Percentiles rank a stretch among this genome's conserved stretches.
Evolutionary conservation across 176 grass and related monocot species (phyloP).

Genomic region (Paspalum vaginatum): DNA sequence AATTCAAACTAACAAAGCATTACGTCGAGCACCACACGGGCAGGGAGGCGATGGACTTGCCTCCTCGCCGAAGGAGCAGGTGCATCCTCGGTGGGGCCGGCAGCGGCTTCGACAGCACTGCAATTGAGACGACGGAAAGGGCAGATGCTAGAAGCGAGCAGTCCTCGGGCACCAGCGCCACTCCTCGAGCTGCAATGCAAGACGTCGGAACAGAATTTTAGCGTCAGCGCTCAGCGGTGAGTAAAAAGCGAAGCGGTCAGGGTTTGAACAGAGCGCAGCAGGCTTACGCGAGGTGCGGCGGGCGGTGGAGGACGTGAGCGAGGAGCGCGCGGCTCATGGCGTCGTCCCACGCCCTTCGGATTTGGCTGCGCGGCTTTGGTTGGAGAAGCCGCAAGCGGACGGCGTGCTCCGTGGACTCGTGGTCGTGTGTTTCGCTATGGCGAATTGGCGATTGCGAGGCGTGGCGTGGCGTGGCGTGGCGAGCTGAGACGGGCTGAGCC

Average conservation of each 20-base stretch:
- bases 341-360: conserved; percentile 32
- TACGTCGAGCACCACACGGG: conserved; percentile 39
- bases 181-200: conserved; percentile 39
- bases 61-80: conserved; percentile 42
- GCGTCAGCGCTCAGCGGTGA: background rate
- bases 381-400: conserved; percentile 41
- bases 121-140: conserved; percentile 43
- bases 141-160: conserved; percentile 26
- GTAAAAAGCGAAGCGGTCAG: background rate
- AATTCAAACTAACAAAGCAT: background rate
- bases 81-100: conserved; percentile 22
- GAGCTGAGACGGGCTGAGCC: background rate
- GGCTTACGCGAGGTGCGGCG: conserved; percentile 49
- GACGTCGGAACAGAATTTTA: background rate
- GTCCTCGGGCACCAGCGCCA: conserved; percentile 30
- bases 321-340: conserved; percentile 62
- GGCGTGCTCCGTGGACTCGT: background rate
- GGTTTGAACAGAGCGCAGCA: background rate
- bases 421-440: conserved; percentile 3
- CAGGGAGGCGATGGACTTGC: conserved; percentile 27
- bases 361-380: conserved; percentile 40
- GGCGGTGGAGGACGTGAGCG: conserved; percentile 54
- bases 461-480: background rate
- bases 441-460: background rate
- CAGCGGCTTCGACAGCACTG: conserved; percentile 20